A percentile compares a stretch with the other conserved stretches of the same genome.
Evolutionary conservation across 2,329 filamentous ascomycete species (phyloP).

Genomic region (Monilinia laxa): DNA sequence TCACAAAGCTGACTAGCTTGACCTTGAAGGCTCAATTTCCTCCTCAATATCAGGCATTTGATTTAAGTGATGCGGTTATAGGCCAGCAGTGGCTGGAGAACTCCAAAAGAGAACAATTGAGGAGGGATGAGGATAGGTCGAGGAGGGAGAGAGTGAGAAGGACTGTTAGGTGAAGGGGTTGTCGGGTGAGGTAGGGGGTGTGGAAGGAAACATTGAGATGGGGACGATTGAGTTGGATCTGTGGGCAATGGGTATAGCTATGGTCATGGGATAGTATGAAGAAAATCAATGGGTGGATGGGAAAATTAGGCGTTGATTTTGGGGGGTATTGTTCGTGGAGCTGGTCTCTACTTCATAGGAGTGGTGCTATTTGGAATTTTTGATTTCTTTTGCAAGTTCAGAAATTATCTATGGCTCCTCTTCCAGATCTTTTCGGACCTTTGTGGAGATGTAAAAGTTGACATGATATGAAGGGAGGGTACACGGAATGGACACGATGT

Average conservation of each 20-base stretch:
- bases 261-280: background rate
- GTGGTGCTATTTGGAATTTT: background rate
- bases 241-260: background rate
- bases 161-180: background rate
- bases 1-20: background rate
- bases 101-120: background rate
- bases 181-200: background rate
- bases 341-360: background rate
- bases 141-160: background rate
- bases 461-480: background rate
- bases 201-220: background rate
- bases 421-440: background rate
- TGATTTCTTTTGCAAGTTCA: background rate
- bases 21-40: constrained; percentile 1
- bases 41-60: background rate
- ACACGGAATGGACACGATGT: background rate
- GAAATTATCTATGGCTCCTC: background rate
- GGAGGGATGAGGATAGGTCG: constrained; percentile 1
- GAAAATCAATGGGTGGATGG: background rate
- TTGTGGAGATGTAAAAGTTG: background rate
- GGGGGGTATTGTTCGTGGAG: background rate
- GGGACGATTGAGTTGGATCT: background rate
- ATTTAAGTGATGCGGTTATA: background rate
- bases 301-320: background rate
- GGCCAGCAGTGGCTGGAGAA: constrained; percentile 17